Evolutionary conservation across 1,284 basidiomycete genomes (phyloP), one percentile per base, ranked within the genome.

Genomic region (Melampsora medusae): DNA sequence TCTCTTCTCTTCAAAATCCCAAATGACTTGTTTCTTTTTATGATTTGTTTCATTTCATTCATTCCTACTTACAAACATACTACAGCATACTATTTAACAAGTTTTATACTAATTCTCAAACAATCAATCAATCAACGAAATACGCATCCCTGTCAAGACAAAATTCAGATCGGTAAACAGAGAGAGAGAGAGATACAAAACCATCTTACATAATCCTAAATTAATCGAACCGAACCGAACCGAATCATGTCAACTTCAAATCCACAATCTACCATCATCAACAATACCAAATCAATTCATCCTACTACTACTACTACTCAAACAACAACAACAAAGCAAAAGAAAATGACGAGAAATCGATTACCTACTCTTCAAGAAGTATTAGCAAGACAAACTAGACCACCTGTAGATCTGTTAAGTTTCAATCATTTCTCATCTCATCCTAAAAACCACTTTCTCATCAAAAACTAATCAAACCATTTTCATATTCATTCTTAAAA

Each of bases 361-460:
- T 65, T 76, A 17, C 73, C 73, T 16, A 76, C 66, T 6, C 49
- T 76, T 16, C 73, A 76, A 68, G 73, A 76, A 42, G 73, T 76
- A 0, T 56, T 76, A 25, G 73, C 73, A 9, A 53, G 73, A n/a
- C 73, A 76, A 62, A 98, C 96, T 14, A 86, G 92, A 78, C 92
- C 96, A 0, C 96, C 96, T 12, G 93, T 98, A 59, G 96, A 99
- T 86, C 87, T 98, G 69, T 97, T 56, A 96, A 60, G 72, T 74
- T 25, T 19, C 19, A 25, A 1, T 25, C 25, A 25, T 25, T 46
- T 61, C 7, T 19, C 48, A 28, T 46, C 42, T 19, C 10, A 28
- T 38, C 53, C 14, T 38, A 28, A 12, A 38, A 48, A 35, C 25
- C n/a, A 31, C 59, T 33, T 3, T 56, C 17, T 22, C 70, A 35